Percentiles rank a stretch among this genome's conserved stretches.
These are phyloP conservation scores for Euphrasia confusa DNA, from an alignment of 257 asterid genomes.

Conservation along the genomic window DNA sequence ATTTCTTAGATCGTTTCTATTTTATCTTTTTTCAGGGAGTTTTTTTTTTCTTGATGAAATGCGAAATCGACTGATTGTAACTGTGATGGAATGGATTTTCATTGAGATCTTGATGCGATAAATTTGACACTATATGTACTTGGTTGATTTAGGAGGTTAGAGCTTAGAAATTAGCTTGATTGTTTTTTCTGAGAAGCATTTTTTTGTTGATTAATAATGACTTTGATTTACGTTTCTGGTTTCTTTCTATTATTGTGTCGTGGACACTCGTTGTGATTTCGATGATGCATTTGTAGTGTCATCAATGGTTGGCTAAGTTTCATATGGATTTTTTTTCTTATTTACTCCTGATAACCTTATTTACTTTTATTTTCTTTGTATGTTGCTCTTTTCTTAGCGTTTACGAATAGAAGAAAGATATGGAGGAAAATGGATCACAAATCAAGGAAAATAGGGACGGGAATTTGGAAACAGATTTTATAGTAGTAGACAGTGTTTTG, in stretches of 20 bases:
- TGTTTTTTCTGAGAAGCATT: neutral
- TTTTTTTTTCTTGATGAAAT: neutral
- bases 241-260: neutral
- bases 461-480: slow-evolving; percentile 24
- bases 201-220: neutral
- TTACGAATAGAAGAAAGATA: slow-evolving; percentile 22
- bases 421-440: slow-evolving; percentile 24
- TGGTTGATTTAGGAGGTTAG: slow-evolving; percentile 21
- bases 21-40: neutral
- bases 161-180: neutral
- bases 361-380: neutral
- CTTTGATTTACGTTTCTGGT: neutral
- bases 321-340: neutral
- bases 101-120: neutral
- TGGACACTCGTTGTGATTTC: neutral
- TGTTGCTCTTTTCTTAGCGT: neutral
- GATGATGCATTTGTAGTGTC: neutral
- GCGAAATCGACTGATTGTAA: slow-evolving; percentile 2
- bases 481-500: slow-evolving; percentile 18
- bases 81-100: neutral
- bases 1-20: neutral
- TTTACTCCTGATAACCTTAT: neutral
- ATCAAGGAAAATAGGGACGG: slow-evolving; percentile 28
- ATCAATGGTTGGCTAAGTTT: neutral
- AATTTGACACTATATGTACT: neutral